phyloP scores from a whole-genome alignment of 2,329 filamentous ascomycete genomes.

The Exophiala sideris region DNA sequence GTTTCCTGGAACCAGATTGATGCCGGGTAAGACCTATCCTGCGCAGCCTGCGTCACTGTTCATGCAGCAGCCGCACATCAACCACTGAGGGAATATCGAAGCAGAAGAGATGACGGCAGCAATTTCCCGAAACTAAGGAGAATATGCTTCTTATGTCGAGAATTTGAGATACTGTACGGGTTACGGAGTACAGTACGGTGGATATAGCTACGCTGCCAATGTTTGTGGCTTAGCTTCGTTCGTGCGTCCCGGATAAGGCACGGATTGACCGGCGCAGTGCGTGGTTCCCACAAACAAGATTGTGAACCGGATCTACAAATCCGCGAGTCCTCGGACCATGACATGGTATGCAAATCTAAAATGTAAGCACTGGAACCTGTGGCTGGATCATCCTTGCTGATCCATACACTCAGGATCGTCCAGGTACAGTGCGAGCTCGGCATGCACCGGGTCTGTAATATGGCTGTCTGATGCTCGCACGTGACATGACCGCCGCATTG shows the following conservation, averaged over 20 bases:
- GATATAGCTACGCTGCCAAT: not conserved
- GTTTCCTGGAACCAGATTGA: not conserved
- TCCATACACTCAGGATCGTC: not conserved
- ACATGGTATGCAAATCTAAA: not conserved
- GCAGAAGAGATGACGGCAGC: not conserved
- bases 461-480: too few species aligned
- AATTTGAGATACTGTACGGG: not conserved
- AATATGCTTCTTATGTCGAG: not conserved
- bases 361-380: not conserved
- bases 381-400: not conserved
- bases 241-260: not conserved
- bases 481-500: too few species aligned
- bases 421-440: too few species aligned
- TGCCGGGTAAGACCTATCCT: not conserved
- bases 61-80: not conserved
- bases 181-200: not conserved
- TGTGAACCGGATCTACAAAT: not conserved
- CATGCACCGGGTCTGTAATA: too few species aligned
- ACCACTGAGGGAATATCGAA: not conserved
- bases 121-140: not conserved
- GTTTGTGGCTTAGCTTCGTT: not conserved
- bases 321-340: not conserved
- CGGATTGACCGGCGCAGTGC: not conserved
- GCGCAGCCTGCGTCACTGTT: not conserved
- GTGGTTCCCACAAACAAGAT: not conserved